These are phyloP conservation scores for Cladophialophora immunda DNA, from an alignment of 2,329 filamentous ascomycete genomes.

Conservation along the genomic window DNA sequence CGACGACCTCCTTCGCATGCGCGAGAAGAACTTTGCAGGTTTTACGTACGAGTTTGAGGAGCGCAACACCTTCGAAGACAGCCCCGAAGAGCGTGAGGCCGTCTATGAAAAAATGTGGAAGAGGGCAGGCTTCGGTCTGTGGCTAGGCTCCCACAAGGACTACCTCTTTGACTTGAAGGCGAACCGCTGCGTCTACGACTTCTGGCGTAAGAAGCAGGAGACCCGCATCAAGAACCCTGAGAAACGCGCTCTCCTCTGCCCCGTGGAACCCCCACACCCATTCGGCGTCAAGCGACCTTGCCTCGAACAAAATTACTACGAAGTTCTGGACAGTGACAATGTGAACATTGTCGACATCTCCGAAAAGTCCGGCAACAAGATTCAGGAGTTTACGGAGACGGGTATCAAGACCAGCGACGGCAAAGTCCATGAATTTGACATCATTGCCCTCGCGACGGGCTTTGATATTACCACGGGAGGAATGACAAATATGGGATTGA, in stretches of 20 bases:
- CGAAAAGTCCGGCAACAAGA: conserved; percentile 49
- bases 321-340: conserved; percentile 57
- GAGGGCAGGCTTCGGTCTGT: conserved; percentile 63
- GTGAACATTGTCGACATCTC: conserved; percentile 58
- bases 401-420: conserved; percentile 56
- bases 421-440: conserved; percentile 50
- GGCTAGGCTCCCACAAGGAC: conserved; percentile 63
- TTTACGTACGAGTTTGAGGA: conserved; percentile 68
- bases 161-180: conserved; percentile 52
- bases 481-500: conserved; percentile 53
- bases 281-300: conserved; percentile 63
- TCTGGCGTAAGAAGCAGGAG: conserved; percentile 64
- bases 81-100: conserved; percentile 48
- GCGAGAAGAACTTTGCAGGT: conserved; percentile 53
- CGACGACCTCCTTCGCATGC: conserved; percentile 33
- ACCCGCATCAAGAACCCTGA: conserved; percentile 60
- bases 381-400: conserved; percentile 50
- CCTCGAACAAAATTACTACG: conserved; percentile 62
- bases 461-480: conserved; percentile 55
- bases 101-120: conserved; percentile 60
- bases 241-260: conserved; percentile 63
- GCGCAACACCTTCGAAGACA: conserved; percentile 52
- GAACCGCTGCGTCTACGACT: conserved; percentile 63
- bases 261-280: conserved; percentile 60
- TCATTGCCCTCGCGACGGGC: conserved; percentile 54